Base-by-base conservation (phyloP, 768 basidiomycete species). In the Trametes punicea region DNA sequence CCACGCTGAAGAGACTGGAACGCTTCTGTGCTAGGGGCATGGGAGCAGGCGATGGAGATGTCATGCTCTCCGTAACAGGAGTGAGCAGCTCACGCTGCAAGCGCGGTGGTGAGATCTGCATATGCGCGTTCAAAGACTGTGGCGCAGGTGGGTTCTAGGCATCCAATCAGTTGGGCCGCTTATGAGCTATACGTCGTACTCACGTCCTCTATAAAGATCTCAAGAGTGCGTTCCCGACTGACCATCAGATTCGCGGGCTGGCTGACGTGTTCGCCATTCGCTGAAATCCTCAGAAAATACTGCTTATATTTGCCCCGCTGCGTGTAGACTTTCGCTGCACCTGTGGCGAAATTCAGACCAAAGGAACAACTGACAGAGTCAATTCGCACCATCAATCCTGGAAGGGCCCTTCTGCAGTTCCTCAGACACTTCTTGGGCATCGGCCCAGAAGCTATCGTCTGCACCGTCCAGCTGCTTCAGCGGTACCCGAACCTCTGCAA, bases 281-380 rank as follows among this genome's bases (percentile, higher is more conserved):
- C 73, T 8, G 78, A 74, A 25, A 89, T 76, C 27, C 84, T 80
- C 64, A 89, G 74, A 62, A 90, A 82, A 49, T 83, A 75, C 63
- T 90, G 87, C 47, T 82, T 77, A 67, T 83, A 89, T 70, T 79
- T 81, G 27, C 86, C 86, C 25, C 87, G 80, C 67, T 81, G 71
- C 2, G 81, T 81, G 61, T 80, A 89, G 26, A 83, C 82, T 65
- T 78, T 63, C 25, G 86, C 86, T 10, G 83, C 81, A n/a, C 86
- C 86, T 87, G 27, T 6, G 13, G 3, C 8, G 13, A 11, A 2
- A 2, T 7, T 53, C 26, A 46, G 39, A 20, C 44, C 27, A 25
- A 10, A 3, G 26, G 9, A n/a, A 25, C 16, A n/a, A 25, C 18
- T 33, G 2, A 6, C 15, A 16, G 16, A 46, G 23, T 2, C n/a